These are phyloP conservation scores for Raddia guianensis DNA, from an alignment of 176 grass and related monocot genomes.

Conservation along the genomic window DNA sequence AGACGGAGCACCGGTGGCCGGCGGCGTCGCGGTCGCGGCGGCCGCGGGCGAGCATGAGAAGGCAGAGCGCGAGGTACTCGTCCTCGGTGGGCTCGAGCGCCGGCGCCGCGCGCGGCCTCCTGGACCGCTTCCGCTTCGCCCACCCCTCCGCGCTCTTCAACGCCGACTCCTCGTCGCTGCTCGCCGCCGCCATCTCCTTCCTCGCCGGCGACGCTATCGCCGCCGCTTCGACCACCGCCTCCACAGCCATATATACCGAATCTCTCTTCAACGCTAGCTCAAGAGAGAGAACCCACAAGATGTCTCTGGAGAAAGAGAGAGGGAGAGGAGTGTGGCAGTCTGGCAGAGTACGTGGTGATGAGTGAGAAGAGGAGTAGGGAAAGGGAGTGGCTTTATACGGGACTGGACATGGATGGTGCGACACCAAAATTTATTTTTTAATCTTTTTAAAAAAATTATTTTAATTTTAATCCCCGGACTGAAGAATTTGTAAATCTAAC, in stretches of 20 bases:
- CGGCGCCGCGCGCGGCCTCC: conserved; percentile 31
- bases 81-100: conserved; percentile 52
- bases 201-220: conserved; percentile 6
- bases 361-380: conserved; percentile 46
- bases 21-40: conserved; percentile 1
- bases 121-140: conserved; percentile 63
- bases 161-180: not conserved
- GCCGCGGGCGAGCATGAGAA: conserved; percentile 71
- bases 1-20: conserved; percentile 78
- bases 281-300: not conserved
- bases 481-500: too few species aligned
- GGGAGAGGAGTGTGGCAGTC: not conserved
- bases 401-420: not conserved
- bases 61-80: conserved; percentile 78
- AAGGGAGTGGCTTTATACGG: conserved; percentile 40
- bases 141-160: conserved; percentile 29
- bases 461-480: too few species aligned
- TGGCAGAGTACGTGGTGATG: not conserved
- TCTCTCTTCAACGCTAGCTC: not conserved
- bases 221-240: conserved; percentile 39
- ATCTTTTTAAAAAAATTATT: too few species aligned
- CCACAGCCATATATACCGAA: conserved; percentile 53
- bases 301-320: not conserved
- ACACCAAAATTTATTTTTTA: too few species aligned
- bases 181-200: not conserved